Evolutionary conservation across 2,329 filamentous ascomycete species (phyloP).

Genomic region (Teratosphaeria nubilosa): DNA sequence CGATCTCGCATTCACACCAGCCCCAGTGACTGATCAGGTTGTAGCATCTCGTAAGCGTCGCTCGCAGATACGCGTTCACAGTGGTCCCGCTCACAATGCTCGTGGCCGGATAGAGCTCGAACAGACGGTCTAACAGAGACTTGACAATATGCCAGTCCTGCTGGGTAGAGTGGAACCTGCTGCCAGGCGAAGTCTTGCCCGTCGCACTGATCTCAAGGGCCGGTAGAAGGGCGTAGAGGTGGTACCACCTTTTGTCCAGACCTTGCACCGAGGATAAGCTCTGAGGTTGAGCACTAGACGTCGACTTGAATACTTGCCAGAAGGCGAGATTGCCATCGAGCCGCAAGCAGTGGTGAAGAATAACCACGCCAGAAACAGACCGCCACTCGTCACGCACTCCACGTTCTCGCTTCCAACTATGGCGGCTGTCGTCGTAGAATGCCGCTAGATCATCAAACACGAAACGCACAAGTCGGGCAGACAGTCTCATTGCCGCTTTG

Average conservation of each 20-base stretch:
- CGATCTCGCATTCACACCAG: slow-evolving; percentile 46
- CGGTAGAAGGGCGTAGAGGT: slow-evolving; percentile 45
- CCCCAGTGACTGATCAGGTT: slow-evolving; percentile 45
- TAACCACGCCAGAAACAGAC: slow-evolving; percentile 37
- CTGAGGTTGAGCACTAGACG: slow-evolving; percentile 18
- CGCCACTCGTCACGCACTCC: slow-evolving; percentile 37
- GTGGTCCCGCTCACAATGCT: slow-evolving; percentile 30
- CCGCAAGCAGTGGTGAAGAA: slow-evolving; percentile 35
- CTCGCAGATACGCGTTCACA: slow-evolving; percentile 47
- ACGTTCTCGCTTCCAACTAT: slow-evolving; percentile 31
- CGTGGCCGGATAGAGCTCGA: slow-evolving; percentile 38
- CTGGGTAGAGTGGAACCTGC: slow-evolving; percentile 28
- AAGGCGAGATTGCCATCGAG: slow-evolving; percentile 26
- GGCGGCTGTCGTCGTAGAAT: slow-evolving; percentile 34
- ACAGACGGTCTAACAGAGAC: slow-evolving; percentile 35
- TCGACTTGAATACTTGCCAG: slow-evolving; percentile 33
- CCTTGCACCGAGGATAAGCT: slow-evolving; percentile 18
- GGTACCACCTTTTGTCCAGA: slow-evolving; percentile 31
- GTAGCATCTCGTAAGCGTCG: slow-evolving; percentile 43
- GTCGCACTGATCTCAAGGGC: slow-evolving; percentile 41
- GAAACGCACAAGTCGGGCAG: background rate
- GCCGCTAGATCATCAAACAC: background rate
- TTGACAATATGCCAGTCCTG: slow-evolving; percentile 44
- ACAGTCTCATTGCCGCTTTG: background rate
- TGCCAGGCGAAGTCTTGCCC: slow-evolving; percentile 37